Conservation (phyloP, 345 rosid species). For the Salix viminalis region DNA sequence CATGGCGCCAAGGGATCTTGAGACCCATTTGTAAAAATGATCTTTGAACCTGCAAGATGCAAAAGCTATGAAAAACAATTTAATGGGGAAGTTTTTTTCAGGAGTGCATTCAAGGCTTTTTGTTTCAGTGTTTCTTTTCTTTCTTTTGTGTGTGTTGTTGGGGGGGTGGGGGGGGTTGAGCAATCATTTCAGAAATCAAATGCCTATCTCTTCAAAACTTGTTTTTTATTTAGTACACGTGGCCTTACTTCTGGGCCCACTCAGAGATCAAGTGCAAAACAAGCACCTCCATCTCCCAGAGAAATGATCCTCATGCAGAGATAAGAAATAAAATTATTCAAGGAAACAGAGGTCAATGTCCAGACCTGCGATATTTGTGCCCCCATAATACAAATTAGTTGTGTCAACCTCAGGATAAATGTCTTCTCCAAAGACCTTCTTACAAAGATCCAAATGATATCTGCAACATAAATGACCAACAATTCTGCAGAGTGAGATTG, state of each 20-base stretch:
- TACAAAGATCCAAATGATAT: conserved; percentile 81
- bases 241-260: not conserved
- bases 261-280: too few relatives aligned
- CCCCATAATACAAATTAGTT: conserved; percentile 81
- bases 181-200: too few relatives aligned
- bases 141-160: too few relatives aligned
- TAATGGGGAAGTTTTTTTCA: not conserved
- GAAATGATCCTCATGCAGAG: not conserved
- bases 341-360: conserved; percentile 16
- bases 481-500: too few relatives aligned
- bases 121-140: too few relatives aligned
- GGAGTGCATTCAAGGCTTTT: too few relatives aligned
- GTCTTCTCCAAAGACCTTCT: conserved; percentile 63
- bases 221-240: not conserved
- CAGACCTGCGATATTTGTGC: conserved; percentile 65
- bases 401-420: conserved; percentile 66
- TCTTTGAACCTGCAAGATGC: conserved; percentile 60
- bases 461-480: conserved; percentile 25
- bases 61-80: too few relatives aligned
- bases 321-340: not conserved
- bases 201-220: too few relatives aligned
- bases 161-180: too few relatives aligned
- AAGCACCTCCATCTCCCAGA: not conserved
- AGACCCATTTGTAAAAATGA: conserved; percentile 78
- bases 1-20: conserved; percentile 99